A percentile compares a stretch with the other conserved stretches of the same genome.
Conservation (phyloP, 257 asterid species). For the Solanum chaucha region DNA sequence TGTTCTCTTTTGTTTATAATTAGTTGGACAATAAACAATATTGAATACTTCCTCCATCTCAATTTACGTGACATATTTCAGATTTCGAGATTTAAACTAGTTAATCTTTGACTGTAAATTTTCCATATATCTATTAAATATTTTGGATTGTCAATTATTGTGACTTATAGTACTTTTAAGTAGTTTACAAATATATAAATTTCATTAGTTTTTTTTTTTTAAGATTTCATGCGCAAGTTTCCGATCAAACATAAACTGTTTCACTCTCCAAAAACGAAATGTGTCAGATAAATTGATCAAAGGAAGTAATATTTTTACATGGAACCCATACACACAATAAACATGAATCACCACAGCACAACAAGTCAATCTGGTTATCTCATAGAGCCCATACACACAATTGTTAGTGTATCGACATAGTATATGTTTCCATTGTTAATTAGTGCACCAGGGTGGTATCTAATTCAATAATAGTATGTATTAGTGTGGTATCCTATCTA, state of each 20-base stretch:
- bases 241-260: fast-evolving
- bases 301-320: not conserved
- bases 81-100: too few species aligned
- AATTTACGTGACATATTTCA: too few species aligned
- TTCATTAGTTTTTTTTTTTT: too few species aligned
- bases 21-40: not conserved
- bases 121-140: too few species aligned
- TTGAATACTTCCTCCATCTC: not conserved
- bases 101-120: too few species aligned
- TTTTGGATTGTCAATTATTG: not conserved
- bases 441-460: not conserved
- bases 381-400: not conserved
- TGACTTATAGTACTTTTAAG: not conserved
- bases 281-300: not conserved
- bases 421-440: not conserved
- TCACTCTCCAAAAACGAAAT: not conserved
- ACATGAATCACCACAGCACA: not conserved
- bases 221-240: not conserved
- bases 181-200: too few species aligned
- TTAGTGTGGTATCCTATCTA: not conserved
- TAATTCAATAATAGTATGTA: not conserved
- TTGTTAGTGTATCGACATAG: not conserved
- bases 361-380: not conserved
- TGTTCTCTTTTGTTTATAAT: not conserved
- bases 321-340: not conserved